phyloP scores from a whole-genome alignment of 305 asterid species.

The Nicotiana rustica region DNA sequence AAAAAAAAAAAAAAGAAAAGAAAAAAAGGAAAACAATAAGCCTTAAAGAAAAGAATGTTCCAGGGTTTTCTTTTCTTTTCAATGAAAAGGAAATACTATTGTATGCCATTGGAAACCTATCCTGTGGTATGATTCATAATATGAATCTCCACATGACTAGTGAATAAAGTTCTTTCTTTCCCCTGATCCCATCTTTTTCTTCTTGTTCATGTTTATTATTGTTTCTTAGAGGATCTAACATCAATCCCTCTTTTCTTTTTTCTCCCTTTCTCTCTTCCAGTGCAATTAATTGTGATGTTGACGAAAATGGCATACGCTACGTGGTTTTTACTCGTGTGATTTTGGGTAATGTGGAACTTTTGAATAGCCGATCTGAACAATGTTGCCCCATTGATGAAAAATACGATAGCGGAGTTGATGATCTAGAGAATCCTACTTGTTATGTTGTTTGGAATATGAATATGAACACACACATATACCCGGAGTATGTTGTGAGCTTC shows the following conservation, averaged over 20 bases:
- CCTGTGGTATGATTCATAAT: conserved; percentile 10
- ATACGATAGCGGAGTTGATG: conserved; percentile 56
- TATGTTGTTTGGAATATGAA: conserved; percentile 57
- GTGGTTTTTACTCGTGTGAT: conserved; percentile 53
- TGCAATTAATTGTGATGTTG: conserved; percentile 54
- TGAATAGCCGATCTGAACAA: conserved; percentile 49
- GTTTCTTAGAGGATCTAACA: conserved; percentile 27
- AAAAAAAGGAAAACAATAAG: neutral
- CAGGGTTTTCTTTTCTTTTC: conserved; percentile 1
- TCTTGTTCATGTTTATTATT: conserved; percentile 25
- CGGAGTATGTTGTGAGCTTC: conserved; percentile 53
- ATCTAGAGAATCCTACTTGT: conserved; percentile 48
- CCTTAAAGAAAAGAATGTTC: neutral
- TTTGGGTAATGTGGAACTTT: conserved; percentile 55
- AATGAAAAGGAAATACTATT: neutral
- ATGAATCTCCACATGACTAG: conserved; percentile 21
- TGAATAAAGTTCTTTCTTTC: neutral
- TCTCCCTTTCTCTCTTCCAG: conserved; percentile 40
- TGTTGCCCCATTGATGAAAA: conserved; percentile 52
- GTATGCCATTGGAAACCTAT: neutral
- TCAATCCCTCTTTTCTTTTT: neutral
- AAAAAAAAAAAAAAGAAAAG: neutral
- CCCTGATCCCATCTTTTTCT: neutral
- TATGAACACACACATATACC: conserved; percentile 50
- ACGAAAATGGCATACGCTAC: conserved; percentile 52